Evolutionary conservation across 1,284 basidiomycete species (phyloP), one percentile per base, ranked within the genome.

Genomic region (Malassezia pachydermatis): DNA sequence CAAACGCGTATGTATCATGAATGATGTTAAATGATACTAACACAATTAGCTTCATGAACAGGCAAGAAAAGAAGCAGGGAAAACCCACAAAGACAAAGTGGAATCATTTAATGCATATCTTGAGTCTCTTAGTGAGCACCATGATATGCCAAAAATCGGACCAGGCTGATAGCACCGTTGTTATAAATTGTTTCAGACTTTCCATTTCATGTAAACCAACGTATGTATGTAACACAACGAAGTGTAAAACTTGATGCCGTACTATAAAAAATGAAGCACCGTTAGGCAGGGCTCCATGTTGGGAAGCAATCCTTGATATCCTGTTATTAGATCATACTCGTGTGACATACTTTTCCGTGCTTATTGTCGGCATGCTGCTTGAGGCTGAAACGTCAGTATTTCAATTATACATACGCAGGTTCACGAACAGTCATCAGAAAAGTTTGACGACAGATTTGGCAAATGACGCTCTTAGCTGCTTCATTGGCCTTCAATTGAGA

Each of bases 51-150:
- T 45, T 3, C 39, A 41, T 13, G 47, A 55, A 55, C 80, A 81
- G 61, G 86, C 90, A 20, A 78, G 80, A 25, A 87, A 82, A 73
- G 73, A 86, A 63, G 90, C 90, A 0, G 77, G 77, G 61, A 85
- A 84, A 74, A 88, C 86, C 8, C 92, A 98, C 75, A 95, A 95
- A 75, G 92, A 98, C 55, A 83, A 89, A 41, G 89, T 98, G 19
- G 81, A 81, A 53, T 86, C 89, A 4, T 70, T 71, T 67, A 98
- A 98, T 72, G 70, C 79, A 25, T 86, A 94, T 69, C 77, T 98
- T 6, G 89, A 90, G 71, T 76, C 79, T 42, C 79, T 94, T 51
- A 85, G 84, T 67, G 87, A 90, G 75, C 88, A 90, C 76, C 85
- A 90, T 71, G 87, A 90, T 71, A 88, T 90, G 61, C 87, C 87